Base-by-base conservation (phyloP, 345 rosid species). In the Salix viminalis region DNA sequence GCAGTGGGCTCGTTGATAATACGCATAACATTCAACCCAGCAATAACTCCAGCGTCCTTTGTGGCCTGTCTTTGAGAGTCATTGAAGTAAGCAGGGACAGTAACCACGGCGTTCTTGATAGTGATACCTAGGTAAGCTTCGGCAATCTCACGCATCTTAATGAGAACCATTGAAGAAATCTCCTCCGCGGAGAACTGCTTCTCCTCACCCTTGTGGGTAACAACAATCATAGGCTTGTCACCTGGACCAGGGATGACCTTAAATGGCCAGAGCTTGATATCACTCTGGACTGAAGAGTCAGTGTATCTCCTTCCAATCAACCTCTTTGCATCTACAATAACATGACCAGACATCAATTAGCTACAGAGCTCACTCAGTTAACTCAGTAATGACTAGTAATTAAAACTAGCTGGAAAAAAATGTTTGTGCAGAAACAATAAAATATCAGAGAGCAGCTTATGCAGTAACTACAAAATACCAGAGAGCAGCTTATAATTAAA, bases 81-180 rank as follows among this genome's bases (percentile, higher is more conserved):
- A 67, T 80, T 80, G 77, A 80, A 80, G 74, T 80, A 80, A 16
- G 83, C 83, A 3, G 83, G 83, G 18, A 80, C 80, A 6, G 83
- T 80, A 4, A 80, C 83, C 5, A 80, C 83, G 0, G 83, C 83
- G 26, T 80, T 80, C 77, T 80, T 76, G 0, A 80, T 11, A 2
- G 77, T 26, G 46, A 70, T 48, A 5, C 83, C 83, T 13, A 80
- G 80, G 52, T 66, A 80, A 28, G 83, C 83, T 74, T 80, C 83
- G 8, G 83, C 83, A 21, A 80, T 80, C 80, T 80, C 83, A 16
- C 80, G 76, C 83, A 80, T 80, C 76, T 80, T 80, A n/a, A 73
- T 72, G 14, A 80, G 80, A 7, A 80, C 83, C 83, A 80, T 80
- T 7, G 83, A 80, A 34, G 83, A 80, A 41, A 80, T 80, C 28